Evolutionary conservation across 768 basidiomycete species (phyloP).

Genomic region (Rhizopogon sp.): DNA sequence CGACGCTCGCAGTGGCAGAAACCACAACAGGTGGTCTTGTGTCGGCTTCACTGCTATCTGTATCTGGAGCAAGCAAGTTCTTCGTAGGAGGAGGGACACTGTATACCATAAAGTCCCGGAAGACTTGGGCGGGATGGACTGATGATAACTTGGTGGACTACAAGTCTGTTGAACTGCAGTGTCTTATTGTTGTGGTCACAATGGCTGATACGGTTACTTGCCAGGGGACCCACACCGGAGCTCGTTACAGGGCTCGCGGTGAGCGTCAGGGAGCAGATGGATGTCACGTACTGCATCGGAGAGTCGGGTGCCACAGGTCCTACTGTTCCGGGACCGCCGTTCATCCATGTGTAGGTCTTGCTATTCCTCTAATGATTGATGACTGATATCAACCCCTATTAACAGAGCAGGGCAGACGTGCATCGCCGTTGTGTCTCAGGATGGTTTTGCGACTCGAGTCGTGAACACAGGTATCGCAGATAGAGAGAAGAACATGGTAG

Average conservation of each 20-base stretch:
- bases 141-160: constrained; percentile 11
- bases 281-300: constrained; percentile 12
- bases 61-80: constrained; percentile 14
- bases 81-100: constrained; percentile 14
- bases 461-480: constrained; percentile 10
- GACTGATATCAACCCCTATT: neutral
- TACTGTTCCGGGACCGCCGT: constrained; percentile 4
- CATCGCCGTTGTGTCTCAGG: constrained; percentile 6
- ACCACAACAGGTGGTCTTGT: constrained; percentile 17
- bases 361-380: neutral
- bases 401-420: constrained; percentile 8
- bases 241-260: constrained; percentile 12
- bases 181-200: neutral
- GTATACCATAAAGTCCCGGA: constrained; percentile 12
- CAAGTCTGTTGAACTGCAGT: constrained; percentile 3
- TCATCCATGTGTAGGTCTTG: constrained; percentile 7
- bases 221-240: constrained; percentile 14
- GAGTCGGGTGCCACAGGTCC: constrained; percentile 17
- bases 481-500: constrained; percentile 15
- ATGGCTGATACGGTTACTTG: neutral
- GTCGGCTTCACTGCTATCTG: constrained; percentile 13
- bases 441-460: constrained; percentile 8
- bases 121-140: constrained; percentile 14
- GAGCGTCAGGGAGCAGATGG: constrained; percentile 9
- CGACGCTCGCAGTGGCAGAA: constrained; percentile 15